Percentiles rank a stretch among this genome's conserved stretches.
phyloP scores from a whole-genome alignment of 129 eudicot genomes.

The Centaurea solstitialis region DNA sequence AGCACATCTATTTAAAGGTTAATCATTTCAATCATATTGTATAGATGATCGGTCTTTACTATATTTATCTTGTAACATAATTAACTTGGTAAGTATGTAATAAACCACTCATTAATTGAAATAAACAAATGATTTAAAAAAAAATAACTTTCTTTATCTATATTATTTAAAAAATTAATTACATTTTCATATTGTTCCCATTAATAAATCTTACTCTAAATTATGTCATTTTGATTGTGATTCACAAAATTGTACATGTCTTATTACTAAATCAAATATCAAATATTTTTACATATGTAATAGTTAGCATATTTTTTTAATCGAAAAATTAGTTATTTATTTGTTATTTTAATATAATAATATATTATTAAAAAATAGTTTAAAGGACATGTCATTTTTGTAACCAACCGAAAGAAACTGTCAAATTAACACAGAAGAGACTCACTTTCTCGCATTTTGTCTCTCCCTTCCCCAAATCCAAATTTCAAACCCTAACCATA shows the following conservation, averaged over 20 bases:
- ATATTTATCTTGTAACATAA: too few relatives aligned
- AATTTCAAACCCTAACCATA: conserved; percentile 22
- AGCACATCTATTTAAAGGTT: too few relatives aligned
- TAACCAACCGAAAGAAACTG: conserved; percentile 5
- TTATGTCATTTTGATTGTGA: background rate
- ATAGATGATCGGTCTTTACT: too few relatives aligned
- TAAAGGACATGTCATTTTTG: background rate
- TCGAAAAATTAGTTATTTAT: background rate
- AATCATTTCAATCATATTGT: too few relatives aligned
- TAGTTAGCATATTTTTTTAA: too few relatives aligned
- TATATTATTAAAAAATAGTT: background rate
- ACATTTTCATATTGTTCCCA: background rate
- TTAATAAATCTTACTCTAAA: background rate
- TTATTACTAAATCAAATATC: background rate
- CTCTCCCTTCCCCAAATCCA: conserved; percentile 9
- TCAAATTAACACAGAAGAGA: background rate
- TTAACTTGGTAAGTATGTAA: too few relatives aligned
- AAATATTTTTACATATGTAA: too few relatives aligned
- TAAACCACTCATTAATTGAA: background rate
- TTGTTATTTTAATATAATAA: background rate
- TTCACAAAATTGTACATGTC: background rate
- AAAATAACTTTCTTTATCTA: background rate
- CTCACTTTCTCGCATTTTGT: background rate
- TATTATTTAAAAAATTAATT: background rate
- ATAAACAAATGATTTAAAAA: background rate